Base-by-base conservation (phyloP, 2,329 filamentous ascomycete species). In the Niveomyces coronatus region DNA sequence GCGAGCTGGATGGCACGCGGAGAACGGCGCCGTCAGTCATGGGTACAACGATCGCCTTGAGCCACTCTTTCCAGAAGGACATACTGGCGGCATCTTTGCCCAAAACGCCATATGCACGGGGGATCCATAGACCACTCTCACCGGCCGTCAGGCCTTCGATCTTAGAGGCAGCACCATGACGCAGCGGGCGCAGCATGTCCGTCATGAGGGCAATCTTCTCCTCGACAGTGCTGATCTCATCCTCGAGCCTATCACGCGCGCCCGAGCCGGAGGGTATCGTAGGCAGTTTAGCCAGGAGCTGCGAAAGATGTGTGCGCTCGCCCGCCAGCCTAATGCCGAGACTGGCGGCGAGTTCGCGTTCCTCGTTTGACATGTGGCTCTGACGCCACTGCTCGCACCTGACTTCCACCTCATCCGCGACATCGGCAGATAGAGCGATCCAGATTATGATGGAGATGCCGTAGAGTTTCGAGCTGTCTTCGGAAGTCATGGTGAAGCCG, bases 141-240 rank as follows among this genome's bases (percentile, higher is more conserved):
- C 89, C 88, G 47, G 93, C 85, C 0, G 89, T 96, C 44, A 98
- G 68, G 15, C 91, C 91, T 55, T 98, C 91, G 44, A 98, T 98
- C 63, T 94, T 96, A 35, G 88, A 89, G 20, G 91, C 89, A 31
- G 91, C 91, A 24, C 86, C 91, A 57, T 96, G 91, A 48, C 91
- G 76, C 49, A 98, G 77, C 13, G 91, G 91, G 43, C 89, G 77
- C 47, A 98, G 65, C 62, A 98, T 82, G 60, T 98, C 91, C 2
- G 89, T 87, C 91, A 98, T 98, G 39, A 98, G 68, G 22, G 78
- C 77, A 50, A 98, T 98, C 63, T 95, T 96, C 64, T 98, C 91
- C 61, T 98, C 91, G 8, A 95, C 88, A 0, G 84, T 74, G 53
- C 88, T 93, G 56, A 98, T 98, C 53, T 95, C 79, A 41, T 96